Evolutionary conservation across 257 asterid genomes (phyloP), one percentile per base, ranked within the genome.

Genomic region (Penstemon barbatus): DNA sequence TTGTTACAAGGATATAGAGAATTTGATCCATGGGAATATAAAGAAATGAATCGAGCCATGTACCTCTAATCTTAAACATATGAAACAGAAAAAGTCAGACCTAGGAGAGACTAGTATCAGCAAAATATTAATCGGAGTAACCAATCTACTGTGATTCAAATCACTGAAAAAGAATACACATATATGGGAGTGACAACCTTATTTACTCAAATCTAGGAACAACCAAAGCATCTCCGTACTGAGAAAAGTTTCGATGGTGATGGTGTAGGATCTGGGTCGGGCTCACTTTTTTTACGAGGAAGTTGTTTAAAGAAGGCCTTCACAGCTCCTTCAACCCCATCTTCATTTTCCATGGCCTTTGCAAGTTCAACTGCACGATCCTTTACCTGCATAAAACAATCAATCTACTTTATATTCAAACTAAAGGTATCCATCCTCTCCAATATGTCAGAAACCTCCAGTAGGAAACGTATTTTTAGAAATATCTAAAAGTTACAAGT

Each of bases 301-400:
- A 84, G 90, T 74, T 93, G 99, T 77, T 89, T 90, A 57, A 90
- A 78, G 80, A 90, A 93, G 12, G 97, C 97, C 63, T 82, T 90
- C 57, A 93, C 99, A 6, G 97, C 99, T 71, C 99, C 99, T 0
- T 85, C 62, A 63, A 93, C 95, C 45, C 99, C 97, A 44, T 93
- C 97, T 85, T 93, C 99, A 66, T 79, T 74, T 81, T 93, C 96
- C 99, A 90, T 93, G 36, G 87, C 96, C 85, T 87, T 88, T 7
- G 99, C 89, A 73, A 90, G 96, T 62, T 80, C 86, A 45, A 90
- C 75, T 0, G 99, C 99, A 3, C 79, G 84, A 85, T 90, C 87
- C 85, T 90, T 93, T 15, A 93, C 97, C 97, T 93, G 88, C 77
- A 69, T 15, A 52, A 58, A 45, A 6, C 71, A 25, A 25, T 25